These are phyloP conservation scores for Adenanthera pavonina DNA, from an alignment of 306 rosid species.

Conservation along the genomic window DNA sequence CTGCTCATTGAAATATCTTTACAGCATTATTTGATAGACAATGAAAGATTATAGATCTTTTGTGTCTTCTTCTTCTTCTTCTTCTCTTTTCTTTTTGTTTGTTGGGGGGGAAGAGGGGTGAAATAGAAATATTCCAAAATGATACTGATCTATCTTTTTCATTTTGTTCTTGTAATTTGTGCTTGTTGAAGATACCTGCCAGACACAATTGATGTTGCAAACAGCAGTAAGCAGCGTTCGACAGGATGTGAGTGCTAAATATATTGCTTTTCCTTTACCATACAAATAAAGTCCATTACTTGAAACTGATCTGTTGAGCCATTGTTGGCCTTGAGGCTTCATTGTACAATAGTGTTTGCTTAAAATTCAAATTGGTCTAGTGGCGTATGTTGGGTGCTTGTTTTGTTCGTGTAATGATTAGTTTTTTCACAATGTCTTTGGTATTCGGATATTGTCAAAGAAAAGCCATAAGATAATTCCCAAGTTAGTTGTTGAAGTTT, in stretches of 20 bases:
- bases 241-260: conserved; percentile 91
- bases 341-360: conserved; percentile 63
- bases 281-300: conserved; percentile 52
- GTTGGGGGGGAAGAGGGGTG: background rate
- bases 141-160: conserved; percentile 34
- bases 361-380: conserved; percentile 54
- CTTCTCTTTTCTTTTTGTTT: too few species aligned
- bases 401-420: conserved; percentile 36
- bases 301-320: conserved; percentile 43
- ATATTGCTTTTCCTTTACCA: conserved; percentile 49
- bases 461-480: conserved; percentile 37
- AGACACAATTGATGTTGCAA: conserved; percentile 91
- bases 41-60: background rate
- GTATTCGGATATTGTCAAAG: conserved; percentile 37
- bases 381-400: conserved; percentile 50
- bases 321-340: conserved; percentile 48
- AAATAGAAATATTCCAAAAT: conserved; percentile 19
- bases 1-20: conserved; percentile 7
- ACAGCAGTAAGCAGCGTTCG: conserved; percentile 79
- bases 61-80: background rate
- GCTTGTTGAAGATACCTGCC: conserved; percentile 79
- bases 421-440: conserved; percentile 32
- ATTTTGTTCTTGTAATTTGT: conserved; percentile 36
- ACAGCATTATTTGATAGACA: conserved; percentile 17
- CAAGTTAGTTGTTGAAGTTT: conserved; percentile 5